These are phyloP conservation scores for Fusarium keratoplasticum DNA, from an alignment of 2,329 filamentous ascomycete species.

Conservation along the genomic window DNA sequence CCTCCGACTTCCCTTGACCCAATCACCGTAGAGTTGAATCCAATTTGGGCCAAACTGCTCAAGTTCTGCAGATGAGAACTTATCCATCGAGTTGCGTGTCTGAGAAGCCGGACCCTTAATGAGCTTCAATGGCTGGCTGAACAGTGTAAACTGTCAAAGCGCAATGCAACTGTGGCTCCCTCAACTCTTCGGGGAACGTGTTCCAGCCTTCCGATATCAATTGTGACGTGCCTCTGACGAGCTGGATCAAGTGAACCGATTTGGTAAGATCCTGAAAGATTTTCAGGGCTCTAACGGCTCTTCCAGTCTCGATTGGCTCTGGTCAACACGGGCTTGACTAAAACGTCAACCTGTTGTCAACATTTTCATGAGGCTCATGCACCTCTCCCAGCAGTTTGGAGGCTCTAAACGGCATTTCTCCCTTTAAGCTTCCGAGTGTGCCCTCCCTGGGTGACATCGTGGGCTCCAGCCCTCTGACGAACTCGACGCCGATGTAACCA, in stretches of 20 bases:
- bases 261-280: slow-evolving; percentile 3
- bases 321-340: not conserved
- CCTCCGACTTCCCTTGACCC: not conserved
- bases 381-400: slow-evolving; percentile 22
- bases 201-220: slow-evolving; percentile 7
- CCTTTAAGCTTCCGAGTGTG: slow-evolving; percentile 4
- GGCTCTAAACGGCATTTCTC: slow-evolving; percentile 4
- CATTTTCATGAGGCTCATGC: slow-evolving; percentile 33
- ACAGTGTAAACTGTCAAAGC: not conserved
- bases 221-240: slow-evolving; percentile 35
- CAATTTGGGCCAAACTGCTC: not conserved
- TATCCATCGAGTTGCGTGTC: not conserved
- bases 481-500: slow-evolving; percentile 34
- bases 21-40: not conserved
- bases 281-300: not conserved
- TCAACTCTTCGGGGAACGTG: slow-evolving; percentile 22
- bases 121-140: slow-evolving; percentile 11
- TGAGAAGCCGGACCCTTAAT: not conserved
- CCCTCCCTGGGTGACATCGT: slow-evolving; percentile 30
- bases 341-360: slow-evolving; percentile 13
- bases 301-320: slow-evolving; percentile 6
- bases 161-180: slow-evolving; percentile 12
- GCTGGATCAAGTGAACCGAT: not conserved
- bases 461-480: slow-evolving; percentile 5
- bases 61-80: not conserved